Conservation (phyloP, 2,329 filamentous ascomycete genomes). For the Paramyrothecium sp. region DNA sequence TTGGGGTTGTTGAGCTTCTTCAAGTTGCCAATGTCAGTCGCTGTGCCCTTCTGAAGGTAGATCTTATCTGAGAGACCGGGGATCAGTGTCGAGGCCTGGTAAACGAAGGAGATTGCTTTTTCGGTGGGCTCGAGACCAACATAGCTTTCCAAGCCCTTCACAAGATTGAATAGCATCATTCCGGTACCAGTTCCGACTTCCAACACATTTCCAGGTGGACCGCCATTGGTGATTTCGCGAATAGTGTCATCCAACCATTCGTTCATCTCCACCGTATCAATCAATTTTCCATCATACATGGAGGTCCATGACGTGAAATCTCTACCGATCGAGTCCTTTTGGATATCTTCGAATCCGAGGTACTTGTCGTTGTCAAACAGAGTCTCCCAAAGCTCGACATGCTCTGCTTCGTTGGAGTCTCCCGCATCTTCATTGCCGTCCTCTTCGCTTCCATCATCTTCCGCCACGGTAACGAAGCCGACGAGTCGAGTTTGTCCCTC, state of each 20-base stretch:
- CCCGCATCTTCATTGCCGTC: not conserved
- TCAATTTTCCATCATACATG: slow-evolving; percentile 24
- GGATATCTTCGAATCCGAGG: slow-evolving; percentile 9
- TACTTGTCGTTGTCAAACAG: slow-evolving; percentile 15
- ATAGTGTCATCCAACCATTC: slow-evolving; percentile 31
- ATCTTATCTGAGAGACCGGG: slow-evolving; percentile 11
- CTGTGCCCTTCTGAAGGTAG: slow-evolving; percentile 15
- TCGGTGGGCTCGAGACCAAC: slow-evolving; percentile 24
- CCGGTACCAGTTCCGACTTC: slow-evolving; percentile 28
- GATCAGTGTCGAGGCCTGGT: slow-evolving; percentile 6
- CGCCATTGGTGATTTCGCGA: slow-evolving; percentile 11
- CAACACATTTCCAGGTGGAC: slow-evolving; percentile 13
- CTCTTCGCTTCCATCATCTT: not conserved
- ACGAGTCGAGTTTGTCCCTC: slow-evolving; percentile 6
- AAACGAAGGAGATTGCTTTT: slow-evolving; percentile 17
- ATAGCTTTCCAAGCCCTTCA: slow-evolving; percentile 15
- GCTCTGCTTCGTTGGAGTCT: not conserved
- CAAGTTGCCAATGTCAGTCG: slow-evolving; percentile 11
- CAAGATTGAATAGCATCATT: slow-evolving; percentile 29
- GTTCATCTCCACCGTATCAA: slow-evolving; percentile 25
- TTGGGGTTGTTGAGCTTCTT: not conserved
- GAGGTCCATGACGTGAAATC: slow-evolving; percentile 31
- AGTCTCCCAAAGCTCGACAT: slow-evolving; percentile 15
- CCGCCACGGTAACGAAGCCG: slow-evolving; percentile 11
- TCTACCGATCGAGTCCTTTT: slow-evolving; percentile 11